phyloP scores from a whole-genome alignment of 257 asterid genomes.

The Cynanchum wilfordii region DNA sequence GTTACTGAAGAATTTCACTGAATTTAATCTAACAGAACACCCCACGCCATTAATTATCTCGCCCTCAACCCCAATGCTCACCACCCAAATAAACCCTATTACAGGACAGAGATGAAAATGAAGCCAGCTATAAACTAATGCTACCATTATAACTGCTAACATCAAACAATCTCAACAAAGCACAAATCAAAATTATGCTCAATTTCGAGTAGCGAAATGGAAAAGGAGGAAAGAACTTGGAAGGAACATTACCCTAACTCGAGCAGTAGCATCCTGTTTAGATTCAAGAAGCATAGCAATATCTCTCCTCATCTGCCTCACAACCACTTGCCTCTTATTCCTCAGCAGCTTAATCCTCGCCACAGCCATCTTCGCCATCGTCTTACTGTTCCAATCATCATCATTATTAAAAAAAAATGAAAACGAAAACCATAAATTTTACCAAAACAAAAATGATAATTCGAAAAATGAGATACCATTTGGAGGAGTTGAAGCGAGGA shows the following conservation, averaged over 20 bases:
- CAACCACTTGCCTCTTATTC: constrained; percentile 91
- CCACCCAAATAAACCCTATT: background rate
- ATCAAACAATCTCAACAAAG: background rate
- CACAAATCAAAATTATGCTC: background rate
- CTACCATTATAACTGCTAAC: background rate
- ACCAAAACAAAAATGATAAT: background rate
- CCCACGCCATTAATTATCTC: background rate
- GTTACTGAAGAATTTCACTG: background rate
- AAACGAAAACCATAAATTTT: background rate
- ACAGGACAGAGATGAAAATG: background rate
- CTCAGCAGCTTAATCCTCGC: constrained; percentile 92
- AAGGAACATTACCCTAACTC: constrained; percentile 54
- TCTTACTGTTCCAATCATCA: constrained; percentile 48
- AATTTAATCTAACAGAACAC: background rate
- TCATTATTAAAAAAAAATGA: background rate
- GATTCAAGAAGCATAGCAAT: constrained; percentile 89
- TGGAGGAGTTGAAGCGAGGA: constrained; percentile 71
- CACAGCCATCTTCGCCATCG: constrained; percentile 95
- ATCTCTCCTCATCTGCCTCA: constrained; percentile 95
- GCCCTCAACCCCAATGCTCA: background rate
- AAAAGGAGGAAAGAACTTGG: background rate
- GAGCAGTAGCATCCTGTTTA: constrained; percentile 88
- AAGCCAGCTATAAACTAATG: background rate
- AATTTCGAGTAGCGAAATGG: background rate
- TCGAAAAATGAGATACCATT: constrained; percentile 25